A percentile compares a stretch with the other conserved stretches of the same genome.
phyloP scores from a whole-genome alignment of 257 asterid genomes.

The Salvia splendens region DNA sequence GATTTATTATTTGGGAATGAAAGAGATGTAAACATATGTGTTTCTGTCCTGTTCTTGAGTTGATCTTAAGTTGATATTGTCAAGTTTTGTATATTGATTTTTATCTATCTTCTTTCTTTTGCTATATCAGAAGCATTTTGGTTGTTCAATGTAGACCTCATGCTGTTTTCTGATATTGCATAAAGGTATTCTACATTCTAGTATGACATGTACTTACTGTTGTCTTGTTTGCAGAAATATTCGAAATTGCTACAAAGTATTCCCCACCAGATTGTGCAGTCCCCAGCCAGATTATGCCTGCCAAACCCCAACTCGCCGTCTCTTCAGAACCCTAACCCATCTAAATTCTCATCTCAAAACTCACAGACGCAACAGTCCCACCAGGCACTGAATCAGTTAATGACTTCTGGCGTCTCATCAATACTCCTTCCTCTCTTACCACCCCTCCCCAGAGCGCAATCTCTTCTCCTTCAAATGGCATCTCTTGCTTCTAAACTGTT shows the following conservation, averaged over 20 bases:
- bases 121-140: not conserved
- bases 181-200: no score
- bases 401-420: constrained; percentile 57
- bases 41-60: no score
- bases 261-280: constrained; percentile 81
- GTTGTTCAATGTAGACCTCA: not conserved
- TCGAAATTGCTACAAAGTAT: constrained; percentile 63
- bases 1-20: no score
- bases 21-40: no score
- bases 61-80: not conserved
- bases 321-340: constrained; percentile 60
- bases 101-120: not conserved
- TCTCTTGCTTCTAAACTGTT: constrained; percentile 77
- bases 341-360: constrained; percentile 64
- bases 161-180: not conserved
- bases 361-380: constrained; percentile 47
- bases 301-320: constrained; percentile 93
- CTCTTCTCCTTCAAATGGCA: constrained; percentile 84
- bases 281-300: constrained; percentile 87
- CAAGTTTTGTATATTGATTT: not conserved
- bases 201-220: not conserved
- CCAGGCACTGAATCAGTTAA: constrained; percentile 47
- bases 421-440: constrained; percentile 88
- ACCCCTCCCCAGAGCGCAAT: constrained; percentile 85
- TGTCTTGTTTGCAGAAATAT: constrained; percentile 20